Evolutionary conservation across 192 early-diverging fungal genomes (phyloP).

Genomic region (Lunasporangiospora selenospora): DNA sequence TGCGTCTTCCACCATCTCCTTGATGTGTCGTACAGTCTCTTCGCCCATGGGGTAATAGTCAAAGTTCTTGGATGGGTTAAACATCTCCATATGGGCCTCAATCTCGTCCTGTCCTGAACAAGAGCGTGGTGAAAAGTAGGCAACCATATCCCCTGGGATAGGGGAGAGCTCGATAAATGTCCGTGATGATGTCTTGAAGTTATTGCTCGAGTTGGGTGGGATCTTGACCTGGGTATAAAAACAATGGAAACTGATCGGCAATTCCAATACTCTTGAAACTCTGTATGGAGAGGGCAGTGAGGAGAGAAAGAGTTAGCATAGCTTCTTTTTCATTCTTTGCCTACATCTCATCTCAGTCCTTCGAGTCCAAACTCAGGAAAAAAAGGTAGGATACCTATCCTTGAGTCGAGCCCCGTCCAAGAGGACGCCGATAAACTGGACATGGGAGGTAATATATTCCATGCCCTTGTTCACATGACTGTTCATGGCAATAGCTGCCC

Average conservation of each 20-base stretch:
- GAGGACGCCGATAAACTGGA: slow-evolving; percentile 61
- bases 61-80: slow-evolving; percentile 42
- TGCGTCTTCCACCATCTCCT: slow-evolving; percentile 27
- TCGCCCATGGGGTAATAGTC: slow-evolving; percentile 45
- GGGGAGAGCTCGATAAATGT: slow-evolving; percentile 45
- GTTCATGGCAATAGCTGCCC: slow-evolving; percentile 46
- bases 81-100: slow-evolving; percentile 52
- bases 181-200: slow-evolving; percentile 9
- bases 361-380: too few species aligned
- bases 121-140: slow-evolving; percentile 22
- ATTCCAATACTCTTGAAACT: slow-evolving; percentile 5
- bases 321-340: too few species aligned
- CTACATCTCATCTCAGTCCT: too few species aligned
- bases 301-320: too few species aligned
- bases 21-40: slow-evolving; percentile 18
- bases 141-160: neutral
- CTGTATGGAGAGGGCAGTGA: slow-evolving; percentile 4
- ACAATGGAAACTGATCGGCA: slow-evolving; percentile 45
- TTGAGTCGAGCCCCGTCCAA: slow-evolving; percentile 42
- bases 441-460: slow-evolving; percentile 47
- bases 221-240: slow-evolving; percentile 52
- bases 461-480: slow-evolving; percentile 44
- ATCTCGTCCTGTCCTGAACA: slow-evolving; percentile 46
- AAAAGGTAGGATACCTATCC: slow-evolving; percentile 57
- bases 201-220: slow-evolving; percentile 17